Evolutionary conservation across 73 alveolate species (phyloP), one percentile per base, ranked within the genome.

Genomic region (Paramecium tetraurelia): DNA sequence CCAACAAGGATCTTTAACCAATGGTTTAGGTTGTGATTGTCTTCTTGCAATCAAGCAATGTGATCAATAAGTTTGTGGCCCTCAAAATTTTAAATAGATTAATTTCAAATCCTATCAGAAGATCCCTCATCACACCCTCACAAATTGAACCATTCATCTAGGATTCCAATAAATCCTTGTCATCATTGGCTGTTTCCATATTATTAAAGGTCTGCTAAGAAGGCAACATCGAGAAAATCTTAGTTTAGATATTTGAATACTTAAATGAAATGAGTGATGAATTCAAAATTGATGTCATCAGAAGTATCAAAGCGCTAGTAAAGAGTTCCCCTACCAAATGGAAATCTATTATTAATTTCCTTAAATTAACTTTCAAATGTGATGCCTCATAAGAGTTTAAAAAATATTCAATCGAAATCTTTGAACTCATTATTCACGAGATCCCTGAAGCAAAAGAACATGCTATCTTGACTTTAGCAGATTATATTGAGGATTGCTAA

Each of bases 381-480:
- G 94, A 89, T 7, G 94, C 85, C 2, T 44, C 71, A 29, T 53
- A 50, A 33, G 94, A 89, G 3, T 89, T 89, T 57, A 89, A 89
- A 50, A 83, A 58, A 7, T 89, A 70, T 29, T 29, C 85, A 33
- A 59, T 89, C 11, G 94, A 89, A 46, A 71, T 89, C 31, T 70
- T 71, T 14, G 94, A 89, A 89, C 57, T 38, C 14, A 89, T 89
- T 70, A 89, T 89, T 40, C 58, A 71, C 31, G 75, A 71, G 24
- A 70, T 89, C 36, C 94, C 94, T 33, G 94, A 89, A 16, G 94
- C 87, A 24, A 89, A 86, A 71, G 94, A 89, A 70, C 33, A 27
- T 33, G 92, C 92, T 27, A 70, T 40, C n/a, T 27, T 87, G 44
- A 85, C 87, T 20, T 71, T 89, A 71, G 68, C 94, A 44, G 94